phyloP scores from a whole-genome alignment of 805 yeast genomes.

The Saccharomycopsis sp. region DNA sequence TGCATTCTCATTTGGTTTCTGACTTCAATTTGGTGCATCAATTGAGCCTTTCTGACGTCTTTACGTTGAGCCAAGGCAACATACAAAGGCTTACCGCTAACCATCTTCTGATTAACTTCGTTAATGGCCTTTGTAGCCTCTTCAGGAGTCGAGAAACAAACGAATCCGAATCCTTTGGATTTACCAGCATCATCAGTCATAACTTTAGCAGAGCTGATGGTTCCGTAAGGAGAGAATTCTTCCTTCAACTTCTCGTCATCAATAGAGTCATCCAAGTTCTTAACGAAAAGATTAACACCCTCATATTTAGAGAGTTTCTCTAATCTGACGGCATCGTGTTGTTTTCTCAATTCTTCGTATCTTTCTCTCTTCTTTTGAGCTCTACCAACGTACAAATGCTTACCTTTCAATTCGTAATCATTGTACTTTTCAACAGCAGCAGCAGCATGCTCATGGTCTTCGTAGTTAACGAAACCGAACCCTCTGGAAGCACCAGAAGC shows the following conservation, averaged over 20 bases:
- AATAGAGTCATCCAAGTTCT: constrained; percentile 90
- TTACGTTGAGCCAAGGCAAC: constrained; percentile 99
- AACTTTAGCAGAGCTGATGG: constrained; percentile 92
- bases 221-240: constrained; percentile 89
- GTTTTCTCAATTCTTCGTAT: constrained; percentile 89
- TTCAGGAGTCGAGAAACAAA: constrained; percentile 95
- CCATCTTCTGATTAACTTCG: constrained; percentile 97
- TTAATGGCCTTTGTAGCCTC: constrained; percentile 98
- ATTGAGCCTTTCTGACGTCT: constrained; percentile 94
- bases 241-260: constrained; percentile 88
- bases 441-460: constrained; percentile 78
- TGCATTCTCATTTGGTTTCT: constrained; percentile 98
- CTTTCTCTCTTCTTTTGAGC: constrained; percentile 99
- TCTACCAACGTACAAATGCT: constrained; percentile 90
- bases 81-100: constrained; percentile 91
- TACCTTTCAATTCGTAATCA: constrained; percentile 79
- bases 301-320: constrained; percentile 92
- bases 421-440: constrained; percentile 90
- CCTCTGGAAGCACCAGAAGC: constrained; percentile 87
- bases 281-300: constrained; percentile 94
- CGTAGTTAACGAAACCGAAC: constrained; percentile 92
- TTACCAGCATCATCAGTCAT: constrained; percentile 93
- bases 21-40: constrained; percentile 96
- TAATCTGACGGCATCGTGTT: constrained; percentile 84
- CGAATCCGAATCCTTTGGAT: constrained; percentile 98